Conservation (phyloP, 2,329 filamentous ascomycete species). For the Alternaria solani region DNA sequence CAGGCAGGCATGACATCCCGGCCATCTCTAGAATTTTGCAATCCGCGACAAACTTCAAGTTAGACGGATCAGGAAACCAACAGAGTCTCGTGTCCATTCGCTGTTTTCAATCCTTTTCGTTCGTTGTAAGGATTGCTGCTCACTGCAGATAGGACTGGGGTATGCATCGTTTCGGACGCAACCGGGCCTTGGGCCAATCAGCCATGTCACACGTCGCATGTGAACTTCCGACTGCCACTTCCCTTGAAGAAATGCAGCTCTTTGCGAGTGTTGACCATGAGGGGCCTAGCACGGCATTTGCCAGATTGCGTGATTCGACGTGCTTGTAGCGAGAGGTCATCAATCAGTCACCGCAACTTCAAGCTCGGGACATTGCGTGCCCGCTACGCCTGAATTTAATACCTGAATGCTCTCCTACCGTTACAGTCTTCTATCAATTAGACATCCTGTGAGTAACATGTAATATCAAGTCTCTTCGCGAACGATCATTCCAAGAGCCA, state of each 20-base stretch:
- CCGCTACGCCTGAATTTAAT: background rate
- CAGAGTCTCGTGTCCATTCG: background rate
- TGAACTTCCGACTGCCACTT: background rate
- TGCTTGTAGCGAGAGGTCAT: conserved; percentile 39
- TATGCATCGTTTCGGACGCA: conserved; percentile 1
- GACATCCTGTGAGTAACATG: background rate
- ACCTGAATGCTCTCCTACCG: background rate
- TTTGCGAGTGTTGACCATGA: background rate
- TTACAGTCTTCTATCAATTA: background rate
- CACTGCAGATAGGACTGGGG: conserved; percentile 2
- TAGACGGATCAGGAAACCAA: background rate
- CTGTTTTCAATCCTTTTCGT: background rate
- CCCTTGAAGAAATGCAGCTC: background rate
- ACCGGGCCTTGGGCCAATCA: background rate
- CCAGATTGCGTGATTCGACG: conserved; percentile 46
- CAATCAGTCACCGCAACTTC: conserved; percentile 15
- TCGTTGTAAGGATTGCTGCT: background rate
- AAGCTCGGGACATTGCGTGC: background rate
- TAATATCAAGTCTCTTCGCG: background rate
- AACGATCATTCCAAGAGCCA: background rate
- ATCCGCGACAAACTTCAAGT: background rate
- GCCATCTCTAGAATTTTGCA: background rate
- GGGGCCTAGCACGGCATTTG: background rate
- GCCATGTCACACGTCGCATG: background rate
- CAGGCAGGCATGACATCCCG: background rate